Conservation (phyloP, 306 rosid species). For the Gastrolobium villosum region DNA sequence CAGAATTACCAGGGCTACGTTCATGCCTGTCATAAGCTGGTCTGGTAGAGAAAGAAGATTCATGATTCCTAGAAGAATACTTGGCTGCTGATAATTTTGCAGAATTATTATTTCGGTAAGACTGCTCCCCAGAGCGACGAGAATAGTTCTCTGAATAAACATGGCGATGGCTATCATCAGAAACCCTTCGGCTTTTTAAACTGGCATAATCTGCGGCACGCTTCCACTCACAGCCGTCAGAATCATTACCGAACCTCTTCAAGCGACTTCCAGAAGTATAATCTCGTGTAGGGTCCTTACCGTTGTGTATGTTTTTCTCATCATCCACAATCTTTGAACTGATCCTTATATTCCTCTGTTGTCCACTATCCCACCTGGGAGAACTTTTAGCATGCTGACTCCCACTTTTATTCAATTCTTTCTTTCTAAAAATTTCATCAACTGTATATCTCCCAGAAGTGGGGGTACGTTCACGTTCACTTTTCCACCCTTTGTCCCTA, state of each 20-base stretch:
- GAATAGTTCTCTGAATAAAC: constrained; percentile 72
- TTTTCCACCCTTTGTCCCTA: constrained; percentile 74
- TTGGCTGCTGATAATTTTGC: constrained; percentile 72
- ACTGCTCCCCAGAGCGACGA: constrained; percentile 72
- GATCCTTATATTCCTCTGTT: constrained; percentile 71
- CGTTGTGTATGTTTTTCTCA: constrained; percentile 72
- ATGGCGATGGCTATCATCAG: constrained; percentile 71
- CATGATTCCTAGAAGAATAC: constrained; percentile 73
- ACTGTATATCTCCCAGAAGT: constrained; percentile 70
- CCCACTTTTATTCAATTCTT: constrained; percentile 75
- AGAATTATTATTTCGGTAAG: constrained; percentile 67
- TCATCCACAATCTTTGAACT: constrained; percentile 89
- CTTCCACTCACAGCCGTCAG: constrained; percentile 76
- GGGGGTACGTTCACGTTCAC: constrained; percentile 72
- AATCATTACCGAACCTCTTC: constrained; percentile 80
- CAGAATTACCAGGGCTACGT: constrained; percentile 87
- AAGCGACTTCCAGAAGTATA: constrained; percentile 72
- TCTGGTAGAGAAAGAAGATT: constrained; percentile 72
- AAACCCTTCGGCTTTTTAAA: constrained; percentile 76
- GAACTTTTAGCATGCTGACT: constrained; percentile 65
- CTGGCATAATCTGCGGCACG: constrained; percentile 71
- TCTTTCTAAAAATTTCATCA: constrained; percentile 74
- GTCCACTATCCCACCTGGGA: constrained; percentile 85
- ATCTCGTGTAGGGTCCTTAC: constrained; percentile 77
- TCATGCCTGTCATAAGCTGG: constrained; percentile 81